Base-by-base conservation (phyloP, 306 rosid genomes). In the Malus asiatica region DNA sequence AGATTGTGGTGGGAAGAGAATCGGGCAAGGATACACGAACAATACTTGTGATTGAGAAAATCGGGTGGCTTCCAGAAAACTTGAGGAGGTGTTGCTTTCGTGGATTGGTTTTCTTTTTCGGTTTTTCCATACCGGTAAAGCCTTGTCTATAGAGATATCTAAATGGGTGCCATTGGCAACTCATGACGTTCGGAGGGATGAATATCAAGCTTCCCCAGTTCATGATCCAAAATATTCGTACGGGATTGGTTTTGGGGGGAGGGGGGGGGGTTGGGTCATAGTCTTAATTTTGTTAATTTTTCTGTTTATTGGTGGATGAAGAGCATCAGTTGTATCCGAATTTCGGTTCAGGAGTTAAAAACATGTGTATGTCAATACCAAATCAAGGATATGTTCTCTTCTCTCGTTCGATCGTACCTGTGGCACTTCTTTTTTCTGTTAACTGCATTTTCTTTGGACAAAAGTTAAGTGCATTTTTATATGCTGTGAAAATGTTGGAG, bases 1-100 rank as follows among this genome's bases (percentile, higher is more conserved):
- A 89, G 95, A 82, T 69, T 94, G 78, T 94, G 98, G 98, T 94
- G 98, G 98, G 98, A 90, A 81, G 98, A 94, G 88, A 94, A 94
- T 72, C 96, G 96, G 32, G 95, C 90, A 57, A 90, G 98, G 88
- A 88, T 94, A 92, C 97, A 94, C 65, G 95, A 90, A 88, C 95
- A 85, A 65, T 94, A 94, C 86, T 84, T 94, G 89, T 92, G 86
- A 86, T 73, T 69, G 71, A 67, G 61, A 53, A 62, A 73, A 27
- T 70, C 6, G 72, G 81, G 71, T 40, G 73, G 25, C 27, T 73
- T 87, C 72, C 33, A 45, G 53, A 76, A 74, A 78, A 76, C 55
- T 48, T 69, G 76, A 70, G 86, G 82, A 86, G 86, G 84, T 83
- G 81, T 76, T 78, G 72, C 80, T 76, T 83, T 80, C 64, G 75